Conservation (phyloP, 2,329 filamentous ascomycete species). For the Xylariales sp. region DNA sequence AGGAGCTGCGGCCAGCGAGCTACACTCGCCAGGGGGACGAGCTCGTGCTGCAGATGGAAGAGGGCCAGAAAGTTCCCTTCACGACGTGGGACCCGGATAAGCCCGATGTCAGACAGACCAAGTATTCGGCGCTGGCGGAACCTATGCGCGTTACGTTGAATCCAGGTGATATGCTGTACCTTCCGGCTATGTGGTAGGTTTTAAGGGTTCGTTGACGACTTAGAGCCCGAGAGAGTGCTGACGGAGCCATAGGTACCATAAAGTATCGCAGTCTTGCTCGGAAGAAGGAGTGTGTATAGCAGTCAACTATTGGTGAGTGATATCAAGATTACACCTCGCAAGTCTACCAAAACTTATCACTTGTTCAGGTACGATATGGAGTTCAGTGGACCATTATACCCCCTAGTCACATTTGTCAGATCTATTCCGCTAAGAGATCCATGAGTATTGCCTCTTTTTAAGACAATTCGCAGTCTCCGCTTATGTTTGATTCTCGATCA, state of each 20-base stretch:
- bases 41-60: conserved; percentile 27
- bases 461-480: no score
- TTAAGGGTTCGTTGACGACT: not conserved
- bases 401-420: conserved; percentile 52
- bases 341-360: not conserved
- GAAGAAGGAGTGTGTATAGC: conserved; percentile 71
- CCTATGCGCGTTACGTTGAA: conserved; percentile 65
- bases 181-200: conserved; percentile 72
- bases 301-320: conserved; percentile 75
- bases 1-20: conserved; percentile 48
- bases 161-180: conserved; percentile 75
- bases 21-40: conserved; percentile 41
- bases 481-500: no score
- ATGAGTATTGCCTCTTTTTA: no score
- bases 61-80: conserved; percentile 53
- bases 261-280: conserved; percentile 67
- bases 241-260: conserved; percentile 58
- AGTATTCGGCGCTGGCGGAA: conserved; percentile 54
- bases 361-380: conserved; percentile 71
- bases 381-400: conserved; percentile 65
- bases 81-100: conserved; percentile 71
- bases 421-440: no score
- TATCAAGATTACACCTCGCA: conserved; percentile 1
- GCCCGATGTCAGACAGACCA: conserved; percentile 43
- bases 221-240: not conserved